Evolutionary conservation across 192 early-diverging fungal species (phyloP), one percentile per base, ranked within the genome.

Genomic region (Cladochytrium replicatum): DNA sequence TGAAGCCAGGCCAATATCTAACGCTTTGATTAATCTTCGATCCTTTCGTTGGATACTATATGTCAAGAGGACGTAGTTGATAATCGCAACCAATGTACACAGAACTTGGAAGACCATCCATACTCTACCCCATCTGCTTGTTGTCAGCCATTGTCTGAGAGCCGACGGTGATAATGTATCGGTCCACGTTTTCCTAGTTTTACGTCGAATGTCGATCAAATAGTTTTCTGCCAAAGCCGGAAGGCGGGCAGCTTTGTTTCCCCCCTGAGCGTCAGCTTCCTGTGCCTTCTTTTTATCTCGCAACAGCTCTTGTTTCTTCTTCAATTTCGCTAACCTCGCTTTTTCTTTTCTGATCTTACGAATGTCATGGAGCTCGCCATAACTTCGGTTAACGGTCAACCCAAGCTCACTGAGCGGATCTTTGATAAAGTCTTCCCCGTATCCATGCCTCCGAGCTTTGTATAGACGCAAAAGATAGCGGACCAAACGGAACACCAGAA

Each of bases 41-140:
- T 70, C 68, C 9, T 48, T 40, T 7, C 59, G 58, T 15, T 55
- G 44, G 25, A 66, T 63, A 7, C 46, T 13, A 43, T 58, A 75
- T 0, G 73, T 75, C 34, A 75, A 41, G 6, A 69, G 45, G 4
- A 75, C 69, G 31, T 75, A 75, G 57, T 75, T 75, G 41, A 68
- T 39, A 44, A 75, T 75, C 44, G 66, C 63, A 19, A 69, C 26
- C 0, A 68, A 29, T 7, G 68, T 75, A 30, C 60, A 63, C 23
- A 51, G 8, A 13, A 75, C 73, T 50, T 75, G 73, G 42, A 75
- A 66, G 7, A 70, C 55, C 73, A 75, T 75, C 73, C 73, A 75
- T 2, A 67, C 30, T 3, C 73, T 57, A 6, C 55, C 64, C 23
- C 52, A 64, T 27, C 56, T 34, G 4, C 60, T 61, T 2, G 57